Evolutionary conservation across 495 filamentous ascomycete genomes (phyloP).

Genomic region (Achaetomiella virescens): DNA sequence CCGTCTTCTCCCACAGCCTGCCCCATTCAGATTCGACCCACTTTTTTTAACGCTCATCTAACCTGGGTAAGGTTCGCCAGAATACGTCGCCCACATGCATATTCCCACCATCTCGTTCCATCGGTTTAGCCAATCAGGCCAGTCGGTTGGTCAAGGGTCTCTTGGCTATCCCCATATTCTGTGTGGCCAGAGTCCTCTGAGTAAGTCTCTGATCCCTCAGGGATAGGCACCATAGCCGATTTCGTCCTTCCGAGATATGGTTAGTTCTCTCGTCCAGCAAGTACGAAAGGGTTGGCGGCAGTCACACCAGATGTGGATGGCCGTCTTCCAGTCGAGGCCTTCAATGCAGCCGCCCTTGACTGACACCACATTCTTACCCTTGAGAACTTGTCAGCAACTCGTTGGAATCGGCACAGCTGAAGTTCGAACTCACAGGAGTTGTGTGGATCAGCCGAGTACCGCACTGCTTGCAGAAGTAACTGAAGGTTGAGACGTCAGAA

Average conservation of each 20-base stretch:
- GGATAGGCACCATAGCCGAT: slow-evolving; percentile 57
- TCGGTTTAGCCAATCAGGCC: slow-evolving; percentile 22
- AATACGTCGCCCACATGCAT: too few species aligned
- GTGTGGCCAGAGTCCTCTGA: slow-evolving; percentile 38
- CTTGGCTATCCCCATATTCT: slow-evolving; percentile 33
- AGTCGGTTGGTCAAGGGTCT: slow-evolving; percentile 37
- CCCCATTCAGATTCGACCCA: too few species aligned
- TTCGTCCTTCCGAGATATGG: slow-evolving; percentile 34
- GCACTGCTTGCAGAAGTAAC: slow-evolving; percentile 56
- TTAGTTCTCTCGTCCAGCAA: not conserved
- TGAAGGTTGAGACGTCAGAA: slow-evolving; percentile 5
- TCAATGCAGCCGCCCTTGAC: slow-evolving; percentile 60
- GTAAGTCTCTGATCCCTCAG: slow-evolving; percentile 46
- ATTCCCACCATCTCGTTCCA: not conserved
- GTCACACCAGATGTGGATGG: slow-evolving; percentile 52
- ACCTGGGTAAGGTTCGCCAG: too few species aligned
- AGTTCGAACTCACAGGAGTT: slow-evolving; percentile 34
- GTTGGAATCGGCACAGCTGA: not conserved
- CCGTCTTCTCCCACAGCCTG: too few species aligned
- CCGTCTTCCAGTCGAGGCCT: slow-evolving; percentile 48
- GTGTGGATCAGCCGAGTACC: slow-evolving; percentile 54
- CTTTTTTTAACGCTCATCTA: too few species aligned
- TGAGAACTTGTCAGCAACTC: not conserved
- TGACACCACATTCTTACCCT: slow-evolving; percentile 30
- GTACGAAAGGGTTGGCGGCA: too few species aligned